A percentile compares a stretch with the other conserved stretches of the same genome.
Conservation (phyloP, 2,329 filamentous ascomycete species). For the Paracoccidioides lutzii region DNA sequence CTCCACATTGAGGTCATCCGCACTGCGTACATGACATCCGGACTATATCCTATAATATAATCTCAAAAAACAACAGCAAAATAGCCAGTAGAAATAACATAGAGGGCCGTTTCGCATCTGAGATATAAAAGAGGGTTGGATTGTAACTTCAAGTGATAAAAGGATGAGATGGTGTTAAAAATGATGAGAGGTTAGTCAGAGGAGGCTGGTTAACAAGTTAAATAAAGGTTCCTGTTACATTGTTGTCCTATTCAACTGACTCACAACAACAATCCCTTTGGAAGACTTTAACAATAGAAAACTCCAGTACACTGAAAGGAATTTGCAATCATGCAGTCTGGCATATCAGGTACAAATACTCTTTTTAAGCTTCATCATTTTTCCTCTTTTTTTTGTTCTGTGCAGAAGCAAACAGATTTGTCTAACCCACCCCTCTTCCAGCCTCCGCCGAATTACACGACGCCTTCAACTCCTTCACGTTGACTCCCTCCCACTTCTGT, state of each 20-base stretch:
- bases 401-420: neutral
- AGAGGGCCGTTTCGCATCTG: too few species aligned
- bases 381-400: neutral
- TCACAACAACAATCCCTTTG: neutral
- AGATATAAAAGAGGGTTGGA: neutral
- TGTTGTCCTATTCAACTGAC: neutral
- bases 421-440: constrained; percentile 11
- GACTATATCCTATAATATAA: neutral
- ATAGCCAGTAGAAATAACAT: neutral
- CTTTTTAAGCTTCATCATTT: neutral
- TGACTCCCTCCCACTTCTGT: constrained; percentile 30
- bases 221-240: too few species aligned
- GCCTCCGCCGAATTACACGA: constrained; percentile 35
- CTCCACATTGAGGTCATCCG: too few species aligned
- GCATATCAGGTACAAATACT: constrained; percentile 31
- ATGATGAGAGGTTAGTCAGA: too few species aligned
- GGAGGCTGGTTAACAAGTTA: neutral
- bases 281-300: neutral
- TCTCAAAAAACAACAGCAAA: neutral
- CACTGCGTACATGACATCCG: too few species aligned
- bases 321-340: constrained; percentile 33
- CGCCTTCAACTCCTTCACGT: constrained; percentile 34
- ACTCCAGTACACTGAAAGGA: neutral
- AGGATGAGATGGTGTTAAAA: neutral
- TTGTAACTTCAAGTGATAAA: neutral